Conservation (phyloP, 2,329 filamentous ascomycete genomes). For the Penicillium polonicum region DNA sequence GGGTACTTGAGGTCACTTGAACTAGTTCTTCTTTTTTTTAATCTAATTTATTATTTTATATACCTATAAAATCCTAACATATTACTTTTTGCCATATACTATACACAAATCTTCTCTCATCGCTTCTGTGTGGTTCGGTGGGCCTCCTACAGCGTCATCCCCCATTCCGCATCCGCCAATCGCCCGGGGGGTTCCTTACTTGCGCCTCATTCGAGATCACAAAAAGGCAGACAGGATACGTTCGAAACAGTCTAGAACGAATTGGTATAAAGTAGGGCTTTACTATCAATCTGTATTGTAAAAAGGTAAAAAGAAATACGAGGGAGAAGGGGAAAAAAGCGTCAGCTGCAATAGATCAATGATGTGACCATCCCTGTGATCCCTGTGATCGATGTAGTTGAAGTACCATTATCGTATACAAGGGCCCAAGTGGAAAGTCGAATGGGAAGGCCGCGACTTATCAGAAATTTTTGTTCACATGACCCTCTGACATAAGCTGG, state of each 20-base stretch:
- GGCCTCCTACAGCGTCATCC: constrained; percentile 39
- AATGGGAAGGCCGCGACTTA: constrained; percentile 27
- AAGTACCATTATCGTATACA: background rate
- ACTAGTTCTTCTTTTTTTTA: background rate
- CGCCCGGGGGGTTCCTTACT: constrained; percentile 23
- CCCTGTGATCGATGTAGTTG: constrained; percentile 2
- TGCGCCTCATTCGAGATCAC: constrained; percentile 18
- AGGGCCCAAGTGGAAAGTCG: constrained; percentile 9
- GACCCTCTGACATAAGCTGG: constrained; percentile 15
- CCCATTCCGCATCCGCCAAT: constrained; percentile 37
- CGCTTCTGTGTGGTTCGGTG: constrained; percentile 42
- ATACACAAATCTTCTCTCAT: constrained; percentile 4
- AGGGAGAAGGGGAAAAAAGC: background rate
- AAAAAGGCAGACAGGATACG: constrained; percentile 12
- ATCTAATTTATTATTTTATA: background rate
- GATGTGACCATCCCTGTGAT: constrained; percentile 14
- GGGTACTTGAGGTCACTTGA: background rate
- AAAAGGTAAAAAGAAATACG: background rate
- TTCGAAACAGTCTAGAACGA: constrained; percentile 7
- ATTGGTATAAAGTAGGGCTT: background rate
- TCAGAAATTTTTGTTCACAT: constrained; percentile 25
- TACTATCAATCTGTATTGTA: background rate
- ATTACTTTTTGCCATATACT: background rate
- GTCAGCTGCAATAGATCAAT: background rate
- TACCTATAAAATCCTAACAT: background rate